A percentile compares a stretch with the other conserved stretches of the same genome.
Evolutionary conservation across 1,284 basidiomycete genomes (phyloP).

Genomic region (Fomitopsis schrenkii): DNA sequence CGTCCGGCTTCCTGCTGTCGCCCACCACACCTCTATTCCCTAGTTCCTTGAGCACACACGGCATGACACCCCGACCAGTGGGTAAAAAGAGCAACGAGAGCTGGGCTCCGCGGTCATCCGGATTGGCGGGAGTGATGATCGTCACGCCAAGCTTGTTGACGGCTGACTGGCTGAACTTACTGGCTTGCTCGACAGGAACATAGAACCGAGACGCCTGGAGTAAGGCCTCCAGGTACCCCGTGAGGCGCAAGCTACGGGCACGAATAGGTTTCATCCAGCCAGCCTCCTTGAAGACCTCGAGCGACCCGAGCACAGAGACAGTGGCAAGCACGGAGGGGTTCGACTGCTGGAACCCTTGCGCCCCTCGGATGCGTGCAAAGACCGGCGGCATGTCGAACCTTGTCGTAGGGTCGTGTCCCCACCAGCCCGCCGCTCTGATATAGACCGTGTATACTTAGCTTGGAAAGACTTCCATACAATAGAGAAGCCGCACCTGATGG

Average conservation of each 20-base stretch:
- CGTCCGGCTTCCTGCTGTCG: constrained; percentile 86
- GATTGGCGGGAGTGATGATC: constrained; percentile 78
- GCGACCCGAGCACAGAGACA: constrained; percentile 76
- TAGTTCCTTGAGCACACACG: constrained; percentile 59
- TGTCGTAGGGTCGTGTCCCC: constrained; percentile 87
- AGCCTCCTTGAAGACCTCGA: constrained; percentile 75
- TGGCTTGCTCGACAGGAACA: constrained; percentile 39
- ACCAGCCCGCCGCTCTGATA: constrained; percentile 90
- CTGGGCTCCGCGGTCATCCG: constrained; percentile 76
- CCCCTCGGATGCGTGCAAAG: constrained; percentile 85
- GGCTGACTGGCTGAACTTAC: constrained; percentile 20
- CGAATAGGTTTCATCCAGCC: constrained; percentile 73
- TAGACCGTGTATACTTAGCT: constrained; percentile 7
- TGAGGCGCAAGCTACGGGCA: constrained; percentile 68
- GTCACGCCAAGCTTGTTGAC: constrained; percentile 58
- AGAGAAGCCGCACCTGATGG: constrained; percentile 16
- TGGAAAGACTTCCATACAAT: not conserved
- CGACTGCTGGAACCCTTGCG: constrained; percentile 94
- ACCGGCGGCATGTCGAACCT: constrained; percentile 88
- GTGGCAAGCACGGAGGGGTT: constrained; percentile 85
- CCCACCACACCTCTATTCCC: constrained; percentile 76
- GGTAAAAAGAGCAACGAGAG: constrained; percentile 81
- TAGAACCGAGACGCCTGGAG: constrained; percentile 64
- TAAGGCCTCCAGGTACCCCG: constrained; percentile 64
- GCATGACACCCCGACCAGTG: constrained; percentile 62